Percentiles rank a stretch among this genome's conserved stretches.
These are phyloP conservation scores for Aspergillus latus DNA, from an alignment of 2,329 filamentous ascomycete genomes.

Conservation along the genomic window DNA sequence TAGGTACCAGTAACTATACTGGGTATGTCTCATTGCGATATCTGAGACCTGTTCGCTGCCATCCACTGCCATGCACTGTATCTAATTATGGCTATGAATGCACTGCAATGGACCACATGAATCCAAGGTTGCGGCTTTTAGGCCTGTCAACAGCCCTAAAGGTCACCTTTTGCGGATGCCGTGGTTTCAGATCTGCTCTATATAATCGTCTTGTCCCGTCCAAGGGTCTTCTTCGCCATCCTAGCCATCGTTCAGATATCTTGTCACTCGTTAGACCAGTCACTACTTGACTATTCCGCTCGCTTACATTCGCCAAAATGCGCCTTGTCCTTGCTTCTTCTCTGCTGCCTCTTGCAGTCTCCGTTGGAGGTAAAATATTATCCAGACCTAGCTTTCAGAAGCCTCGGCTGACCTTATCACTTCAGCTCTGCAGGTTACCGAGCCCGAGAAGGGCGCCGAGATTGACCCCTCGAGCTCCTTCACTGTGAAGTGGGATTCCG, in stretches of 20 bases:
- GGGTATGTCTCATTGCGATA: background rate
- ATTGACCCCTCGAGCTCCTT: slow-evolving; percentile 36
- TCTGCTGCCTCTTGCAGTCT: slow-evolving; percentile 4
- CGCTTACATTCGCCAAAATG: slow-evolving; percentile 5
- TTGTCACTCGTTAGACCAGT: background rate
- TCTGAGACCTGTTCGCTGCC: no score
- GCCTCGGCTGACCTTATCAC: background rate
- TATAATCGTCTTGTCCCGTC: background rate
- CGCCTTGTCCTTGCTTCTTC: background rate
- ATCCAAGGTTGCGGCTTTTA: background rate
- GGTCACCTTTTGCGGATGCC: background rate
- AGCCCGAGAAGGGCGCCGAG: slow-evolving; percentile 31
- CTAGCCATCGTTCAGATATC: background rate
- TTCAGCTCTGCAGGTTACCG: slow-evolving; percentile 30
- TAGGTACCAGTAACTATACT: background rate
- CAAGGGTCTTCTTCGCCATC: background rate
- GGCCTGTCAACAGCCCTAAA: background rate
- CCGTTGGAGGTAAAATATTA: background rate
- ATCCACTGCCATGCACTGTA: background rate
- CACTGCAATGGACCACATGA: background rate
- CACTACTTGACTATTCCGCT: background rate
- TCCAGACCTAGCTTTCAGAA: background rate
- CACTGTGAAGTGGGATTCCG: slow-evolving; percentile 41
- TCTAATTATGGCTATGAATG: background rate
- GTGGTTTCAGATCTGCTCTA: background rate